These are phyloP conservation scores for Apiospora hydei DNA, from an alignment of 2,329 filamentous ascomycete genomes.

Conservation along the genomic window DNA sequence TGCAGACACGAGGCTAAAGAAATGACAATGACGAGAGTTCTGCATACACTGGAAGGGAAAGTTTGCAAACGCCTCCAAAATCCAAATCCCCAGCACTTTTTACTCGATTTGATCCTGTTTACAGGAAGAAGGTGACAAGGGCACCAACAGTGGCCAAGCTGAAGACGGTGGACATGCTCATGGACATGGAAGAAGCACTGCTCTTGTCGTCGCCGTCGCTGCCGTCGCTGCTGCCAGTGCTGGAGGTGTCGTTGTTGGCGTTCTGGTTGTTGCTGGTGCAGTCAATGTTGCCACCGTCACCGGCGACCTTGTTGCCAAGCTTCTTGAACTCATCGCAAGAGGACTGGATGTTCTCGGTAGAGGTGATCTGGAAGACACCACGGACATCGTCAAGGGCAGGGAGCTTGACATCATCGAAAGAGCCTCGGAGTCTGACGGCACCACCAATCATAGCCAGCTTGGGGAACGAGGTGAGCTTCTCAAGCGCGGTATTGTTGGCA, in stretches of 20 bases:
- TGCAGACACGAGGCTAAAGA: slow-evolving; percentile 35
- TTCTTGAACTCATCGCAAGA: slow-evolving; percentile 64
- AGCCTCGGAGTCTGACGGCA: slow-evolving; percentile 84
- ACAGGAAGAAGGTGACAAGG: slow-evolving; percentile 58
- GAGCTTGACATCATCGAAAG: slow-evolving; percentile 76
- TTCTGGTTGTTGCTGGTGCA: slow-evolving; percentile 60
- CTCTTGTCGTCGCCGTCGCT: slow-evolving; percentile 41
- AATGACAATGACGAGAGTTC: slow-evolving; percentile 40
- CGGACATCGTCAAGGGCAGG: slow-evolving; percentile 71
- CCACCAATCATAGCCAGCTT: slow-evolving; percentile 74
- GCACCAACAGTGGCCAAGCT: slow-evolving; percentile 55
- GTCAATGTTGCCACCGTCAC: slow-evolving; percentile 54
- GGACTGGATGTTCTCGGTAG: slow-evolving; percentile 65
- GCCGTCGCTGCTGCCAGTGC: slow-evolving; percentile 38
- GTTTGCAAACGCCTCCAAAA: slow-evolving; percentile 34
- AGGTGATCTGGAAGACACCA: slow-evolving; percentile 75
- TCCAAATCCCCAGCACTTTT: slow-evolving; percentile 28
- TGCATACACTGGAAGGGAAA: slow-evolving; percentile 40
- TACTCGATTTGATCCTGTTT: slow-evolving; percentile 34
- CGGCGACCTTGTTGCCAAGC: slow-evolving; percentile 46
- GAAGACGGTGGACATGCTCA: slow-evolving; percentile 56
- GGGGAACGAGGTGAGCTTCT: slow-evolving; percentile 71
- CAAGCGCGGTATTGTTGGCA: slow-evolving; percentile 83
- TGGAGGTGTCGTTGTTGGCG: slow-evolving; percentile 58
- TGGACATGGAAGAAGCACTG: slow-evolving; percentile 53